Evolutionary conservation across 2,329 filamentous ascomycete species (phyloP), one percentile per base, ranked within the genome.

Genomic region (Diaporthe sp.): DNA sequence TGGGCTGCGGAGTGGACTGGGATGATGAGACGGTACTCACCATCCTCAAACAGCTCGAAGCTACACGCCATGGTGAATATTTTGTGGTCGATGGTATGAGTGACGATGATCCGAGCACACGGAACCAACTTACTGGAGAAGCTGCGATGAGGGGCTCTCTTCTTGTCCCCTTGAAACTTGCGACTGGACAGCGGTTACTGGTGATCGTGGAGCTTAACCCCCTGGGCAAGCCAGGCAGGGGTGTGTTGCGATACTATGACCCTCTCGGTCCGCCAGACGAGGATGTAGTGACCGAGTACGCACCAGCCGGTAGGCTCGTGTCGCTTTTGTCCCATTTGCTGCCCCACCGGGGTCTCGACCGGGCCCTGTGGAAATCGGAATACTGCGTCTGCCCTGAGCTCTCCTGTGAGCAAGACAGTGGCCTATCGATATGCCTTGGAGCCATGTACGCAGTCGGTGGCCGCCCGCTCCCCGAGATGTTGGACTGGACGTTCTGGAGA

Each of bases 401-500:
- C 34, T 37, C 51, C 17, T 58, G 51, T 25, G 42, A 73, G 15
- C 22, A 67, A 31, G 62, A 73, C 8, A 25, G 31, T 42, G 71
- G 74, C 4, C n/a, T 60, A 17, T 37, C 51, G 12, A 34, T 73
- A 34, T 76, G 71, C n/a, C 62, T 76, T 3, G 71, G 44, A 6
- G 61, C 71, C 34, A 73, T 76, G 37, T 70, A 65, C 22, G 55
- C 71, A 60, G 44, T 76, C 25, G 61, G 71, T 15, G 44, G 61
- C 10, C 61, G 25, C n/a, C 53, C 71, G 25, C 44, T 70, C 34
- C 61, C 74, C 7, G 44, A 46, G 8, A 15, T 22, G 12, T n/a
- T 31, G 15, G 74, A 76, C 39, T 76, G 74, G 74, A 22, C 4
- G 6, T 73, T 70, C 44, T 73, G 71, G 74, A 55, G 61, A 12